These are phyloP conservation scores for Beauveria bassiana DNA, from an alignment of 2,329 filamentous ascomycete genomes.

Conservation along the genomic window DNA sequence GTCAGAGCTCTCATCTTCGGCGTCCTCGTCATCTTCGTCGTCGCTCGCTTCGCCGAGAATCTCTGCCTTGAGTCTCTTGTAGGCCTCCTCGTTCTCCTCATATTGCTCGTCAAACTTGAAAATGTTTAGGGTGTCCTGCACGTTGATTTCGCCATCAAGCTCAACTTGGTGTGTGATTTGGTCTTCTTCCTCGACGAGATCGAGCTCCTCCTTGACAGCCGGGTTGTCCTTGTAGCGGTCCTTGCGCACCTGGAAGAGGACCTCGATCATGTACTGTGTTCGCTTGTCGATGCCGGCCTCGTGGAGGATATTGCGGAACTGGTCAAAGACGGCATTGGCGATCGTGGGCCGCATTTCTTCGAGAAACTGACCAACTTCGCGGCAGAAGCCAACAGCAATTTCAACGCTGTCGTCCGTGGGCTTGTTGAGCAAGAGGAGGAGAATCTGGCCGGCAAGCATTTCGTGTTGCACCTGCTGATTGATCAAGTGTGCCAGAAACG, in stretches of 20 bases:
- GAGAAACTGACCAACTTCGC: conserved; percentile 87
- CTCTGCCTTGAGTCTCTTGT: conserved; percentile 83
- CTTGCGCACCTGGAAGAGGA: conserved; percentile 91
- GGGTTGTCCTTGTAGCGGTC: conserved; percentile 95
- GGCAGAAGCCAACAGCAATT: conserved; percentile 88
- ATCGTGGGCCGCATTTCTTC: conserved; percentile 93
- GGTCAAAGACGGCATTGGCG: conserved; percentile 84
- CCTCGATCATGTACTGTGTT: conserved; percentile 99
- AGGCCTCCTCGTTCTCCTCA: conserved; percentile 84
- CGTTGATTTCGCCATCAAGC: conserved; percentile 75
- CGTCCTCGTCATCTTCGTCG: conserved; percentile 62
- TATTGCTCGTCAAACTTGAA: conserved; percentile 91
- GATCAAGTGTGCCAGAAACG: conserved; percentile 89
- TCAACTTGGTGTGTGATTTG: conserved; percentile 87
- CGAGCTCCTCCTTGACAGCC: conserved; percentile 82
- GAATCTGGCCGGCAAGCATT: conserved; percentile 84
- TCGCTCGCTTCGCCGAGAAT: conserved; percentile 92
- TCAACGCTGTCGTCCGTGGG: conserved; percentile 97
- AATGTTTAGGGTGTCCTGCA: conserved; percentile 83
- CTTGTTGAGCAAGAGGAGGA: conserved; percentile 86
- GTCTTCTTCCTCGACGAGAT: conserved; percentile 94
- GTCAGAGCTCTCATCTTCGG: conserved; percentile 60
- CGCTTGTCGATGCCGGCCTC: conserved; percentile 96
- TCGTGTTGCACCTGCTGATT: conserved; percentile 96
- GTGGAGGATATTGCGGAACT: conserved; percentile 90